phyloP scores from a whole-genome alignment of 1,284 basidiomycete species.

The Singerocomus inundabilis region DNA sequence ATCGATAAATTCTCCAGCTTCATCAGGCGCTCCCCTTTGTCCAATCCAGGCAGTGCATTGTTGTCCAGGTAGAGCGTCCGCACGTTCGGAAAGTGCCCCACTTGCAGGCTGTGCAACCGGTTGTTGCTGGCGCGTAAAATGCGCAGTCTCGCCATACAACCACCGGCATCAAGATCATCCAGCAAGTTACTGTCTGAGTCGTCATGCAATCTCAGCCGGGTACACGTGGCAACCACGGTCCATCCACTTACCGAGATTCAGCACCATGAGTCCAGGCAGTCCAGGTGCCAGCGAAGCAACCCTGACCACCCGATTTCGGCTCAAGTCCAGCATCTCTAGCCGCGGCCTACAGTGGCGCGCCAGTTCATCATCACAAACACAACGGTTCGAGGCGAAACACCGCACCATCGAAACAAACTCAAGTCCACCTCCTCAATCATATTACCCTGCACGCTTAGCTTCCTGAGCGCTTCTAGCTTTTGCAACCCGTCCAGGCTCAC shows the following conservation, averaged over 20 bases:
- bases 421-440: slow-evolving; percentile 66
- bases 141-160: slow-evolving; percentile 67
- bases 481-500: slow-evolving; percentile 76
- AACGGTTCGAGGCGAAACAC: slow-evolving; percentile 5
- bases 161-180: slow-evolving; percentile 48
- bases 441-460: slow-evolving; percentile 84
- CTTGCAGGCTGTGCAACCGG: slow-evolving; percentile 67
- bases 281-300: slow-evolving; percentile 58
- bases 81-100: slow-evolving; percentile 67
- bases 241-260: slow-evolving; percentile 77
- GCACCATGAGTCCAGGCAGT: slow-evolving; percentile 61
- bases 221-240: slow-evolving; percentile 12
- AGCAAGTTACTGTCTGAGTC: slow-evolving; percentile 72
- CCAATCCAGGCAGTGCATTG: slow-evolving; percentile 64
- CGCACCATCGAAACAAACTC: slow-evolving; percentile 66
- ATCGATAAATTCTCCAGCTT: slow-evolving; percentile 89
- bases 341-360: slow-evolving; percentile 54
- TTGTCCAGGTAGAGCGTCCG: slow-evolving; percentile 93
- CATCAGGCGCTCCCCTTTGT: slow-evolving; percentile 53
- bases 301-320: slow-evolving; percentile 69
- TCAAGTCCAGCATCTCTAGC: slow-evolving; percentile 82
- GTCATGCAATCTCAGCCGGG: slow-evolving; percentile 18
- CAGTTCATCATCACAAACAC: slow-evolving; percentile 14
- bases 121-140: slow-evolving; percentile 88
- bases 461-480: slow-evolving; percentile 75